These are phyloP conservation scores for Coprinopsis sp. DNA, from an alignment of 768 basidiomycete species.

Conservation along the genomic window DNA sequence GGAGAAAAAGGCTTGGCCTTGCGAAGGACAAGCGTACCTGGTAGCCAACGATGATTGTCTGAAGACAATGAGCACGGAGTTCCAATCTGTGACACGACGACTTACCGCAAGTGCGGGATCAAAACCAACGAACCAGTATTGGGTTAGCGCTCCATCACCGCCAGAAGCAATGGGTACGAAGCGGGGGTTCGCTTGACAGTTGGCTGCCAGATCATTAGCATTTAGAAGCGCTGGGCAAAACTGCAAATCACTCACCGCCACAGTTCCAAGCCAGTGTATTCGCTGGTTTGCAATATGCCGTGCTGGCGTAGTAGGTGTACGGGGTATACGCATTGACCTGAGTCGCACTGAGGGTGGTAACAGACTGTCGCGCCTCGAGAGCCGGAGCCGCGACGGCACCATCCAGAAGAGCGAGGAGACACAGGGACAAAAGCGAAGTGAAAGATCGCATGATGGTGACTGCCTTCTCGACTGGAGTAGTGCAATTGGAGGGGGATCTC, in stretches of 20 bases:
- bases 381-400: slow-evolving; percentile 18
- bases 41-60: slow-evolving; percentile 34
- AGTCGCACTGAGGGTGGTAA: slow-evolving; percentile 32
- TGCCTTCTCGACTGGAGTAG: not conserved
- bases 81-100: not conserved
- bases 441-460: slow-evolving; percentile 15
- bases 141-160: slow-evolving; percentile 37
- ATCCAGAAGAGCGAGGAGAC: not conserved
- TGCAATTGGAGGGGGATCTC: not conserved
- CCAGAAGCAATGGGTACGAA: slow-evolving; percentile 48
- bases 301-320: slow-evolving; percentile 43
- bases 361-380: slow-evolving; percentile 18
- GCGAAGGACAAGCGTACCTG: slow-evolving; percentile 19
- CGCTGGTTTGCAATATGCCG: slow-evolving; percentile 44
- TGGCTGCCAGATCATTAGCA: not conserved
- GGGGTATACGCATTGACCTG: slow-evolving; percentile 40
- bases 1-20: not conserved
- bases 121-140: slow-evolving; percentile 46
- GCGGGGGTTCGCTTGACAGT: slow-evolving; percentile 12
- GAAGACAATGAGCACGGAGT: slow-evolving; percentile 1
- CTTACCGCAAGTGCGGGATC: slow-evolving; percentile 29
- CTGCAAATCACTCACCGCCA: slow-evolving; percentile 37
- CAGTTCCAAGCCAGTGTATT: slow-evolving; percentile 49
- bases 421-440: not conserved
- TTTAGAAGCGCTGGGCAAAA: too few species aligned